Evolutionary conservation across 1,284 basidiomycete genomes (phyloP), one percentile per base, ranked within the genome.

Genomic region (Sanguinoderma infundibulare): DNA sequence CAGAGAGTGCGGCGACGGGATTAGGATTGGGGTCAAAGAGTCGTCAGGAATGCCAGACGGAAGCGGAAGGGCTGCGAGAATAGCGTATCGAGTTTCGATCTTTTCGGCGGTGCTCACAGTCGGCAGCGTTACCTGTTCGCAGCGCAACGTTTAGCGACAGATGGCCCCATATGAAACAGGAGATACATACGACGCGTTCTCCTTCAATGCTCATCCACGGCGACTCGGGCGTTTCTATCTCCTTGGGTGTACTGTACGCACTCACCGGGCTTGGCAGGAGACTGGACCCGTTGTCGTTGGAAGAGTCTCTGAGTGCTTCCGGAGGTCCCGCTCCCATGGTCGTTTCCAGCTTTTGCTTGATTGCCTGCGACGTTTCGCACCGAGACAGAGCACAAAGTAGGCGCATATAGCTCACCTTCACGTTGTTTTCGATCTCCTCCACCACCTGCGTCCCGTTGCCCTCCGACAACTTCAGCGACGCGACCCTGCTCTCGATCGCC

Each of bases 41-140:
- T 87, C 87, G 35, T 85, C 81, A 0, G 89, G 89, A 36, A 85
- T 81, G 47, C 83, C 82, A 2, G 74, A 67, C 8, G 90, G 90
- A 3, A 91, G 73, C 14, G 89, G 87, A 44, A 92, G 80, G 2
- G 76, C 65, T 1, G 83, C 82, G 9, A 92, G 75, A 14, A 86
- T 73, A 3, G 80, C 75, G 63, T 87, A 82, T 70, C 90, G 76
- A 4, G 81, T 79, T 44, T 79, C 75, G 55, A 85, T 80, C 65
- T 82, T 77, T 32, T 82, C 82, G 54, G 81, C 78, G 0, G 84
- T 80, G 51, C 82, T 79, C 36, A 63, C 49, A 22, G 55, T 60
- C 6, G 66, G 61, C 5, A 65, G 55, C 5, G 50, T 53, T 2
- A 53, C 36, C 64, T 68, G 22, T 6, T 32, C 5, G 42, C 9